Percentiles rank a stretch among this genome's conserved stretches.
Conservation (phyloP, 2,329 filamentous ascomycete genomes). For the Albophoma yamanashiensis region DNA sequence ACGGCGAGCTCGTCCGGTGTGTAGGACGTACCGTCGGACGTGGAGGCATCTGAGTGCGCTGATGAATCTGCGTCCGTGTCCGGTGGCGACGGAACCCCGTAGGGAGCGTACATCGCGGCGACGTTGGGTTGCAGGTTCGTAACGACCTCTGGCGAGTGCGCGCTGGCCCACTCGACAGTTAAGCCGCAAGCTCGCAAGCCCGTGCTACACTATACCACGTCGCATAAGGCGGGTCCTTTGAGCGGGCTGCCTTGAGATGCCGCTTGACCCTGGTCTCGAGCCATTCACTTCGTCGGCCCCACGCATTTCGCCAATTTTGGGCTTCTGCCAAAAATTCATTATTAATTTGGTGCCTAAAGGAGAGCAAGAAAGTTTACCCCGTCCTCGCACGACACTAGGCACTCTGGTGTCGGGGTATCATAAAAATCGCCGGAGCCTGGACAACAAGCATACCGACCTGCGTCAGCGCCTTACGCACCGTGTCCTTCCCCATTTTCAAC, state of each 20-base stretch:
- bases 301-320: not conserved
- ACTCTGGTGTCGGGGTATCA: slow-evolving; percentile 10
- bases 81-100: not conserved
- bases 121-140: not conserved
- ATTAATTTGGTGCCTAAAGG: slow-evolving; percentile 18
- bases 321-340: slow-evolving; percentile 7
- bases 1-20: slow-evolving; percentile 13
- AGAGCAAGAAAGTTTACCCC: slow-evolving; percentile 19
- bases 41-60: not conserved
- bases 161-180: too few species aligned
- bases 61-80: not conserved
- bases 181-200: too few species aligned
- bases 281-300: not conserved
- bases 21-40: slow-evolving; percentile 1
- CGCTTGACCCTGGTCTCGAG: not conserved
- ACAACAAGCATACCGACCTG: not conserved
- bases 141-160: not conserved
- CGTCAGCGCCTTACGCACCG: not conserved
- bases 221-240: too few species aligned
- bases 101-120: not conserved
- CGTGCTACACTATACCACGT: too few species aligned
- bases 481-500: not conserved
- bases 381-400: slow-evolving; percentile 9
- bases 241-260: not conserved
- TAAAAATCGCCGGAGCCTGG: slow-evolving; percentile 6